phyloP scores from a whole-genome alignment of 1,139 yeast species.

The Lodderomyces beijingensis region DNA sequence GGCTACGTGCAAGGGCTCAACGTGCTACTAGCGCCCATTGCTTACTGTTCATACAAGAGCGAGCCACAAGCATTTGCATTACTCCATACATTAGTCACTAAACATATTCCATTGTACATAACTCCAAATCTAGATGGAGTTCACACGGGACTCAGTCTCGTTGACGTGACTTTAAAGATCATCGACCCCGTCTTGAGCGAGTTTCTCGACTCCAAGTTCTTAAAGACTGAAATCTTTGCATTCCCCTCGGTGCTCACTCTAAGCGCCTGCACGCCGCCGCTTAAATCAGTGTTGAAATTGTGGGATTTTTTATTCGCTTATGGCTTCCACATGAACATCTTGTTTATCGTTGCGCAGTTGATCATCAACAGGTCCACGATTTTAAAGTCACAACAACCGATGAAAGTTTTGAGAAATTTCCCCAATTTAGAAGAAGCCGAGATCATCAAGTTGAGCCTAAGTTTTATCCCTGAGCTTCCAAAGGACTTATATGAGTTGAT shows the following conservation, averaged over 20 bases:
- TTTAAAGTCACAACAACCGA: constrained; percentile 60
- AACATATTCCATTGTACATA: constrained; percentile 73
- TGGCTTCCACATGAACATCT: constrained; percentile 83
- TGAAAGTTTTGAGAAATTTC: constrained; percentile 67
- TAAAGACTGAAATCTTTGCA: constrained; percentile 83
- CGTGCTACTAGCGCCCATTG: constrained; percentile 79
- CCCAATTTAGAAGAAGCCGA: constrained; percentile 73
- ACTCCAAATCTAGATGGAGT: constrained; percentile 80
- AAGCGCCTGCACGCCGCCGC: constrained; percentile 87
- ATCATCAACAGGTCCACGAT: constrained; percentile 63
- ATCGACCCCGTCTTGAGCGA: constrained; percentile 71
- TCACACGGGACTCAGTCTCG: constrained; percentile 66
- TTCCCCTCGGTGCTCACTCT: constrained; percentile 84
- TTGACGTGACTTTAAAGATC: constrained; percentile 65
- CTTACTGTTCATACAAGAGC: constrained; percentile 63
- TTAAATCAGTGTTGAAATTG: constrained; percentile 65
- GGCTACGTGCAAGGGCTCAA: constrained; percentile 90
- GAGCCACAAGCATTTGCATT: constrained; percentile 86
- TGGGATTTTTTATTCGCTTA: constrained; percentile 94
- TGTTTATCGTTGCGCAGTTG: constrained; percentile 82
- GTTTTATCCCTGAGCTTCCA: constrained; percentile 77
- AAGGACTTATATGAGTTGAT: constrained; percentile 62
- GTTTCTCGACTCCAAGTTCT: constrained; percentile 56
- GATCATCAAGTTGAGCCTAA: constrained; percentile 72
- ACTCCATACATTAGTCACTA: constrained; percentile 53